Percentiles rank a stretch among this genome's conserved stretches.
These are phyloP conservation scores for Ophiostoma sp. DNA, from an alignment of 2,329 filamentous ascomycete genomes.

Conservation along the genomic window DNA sequence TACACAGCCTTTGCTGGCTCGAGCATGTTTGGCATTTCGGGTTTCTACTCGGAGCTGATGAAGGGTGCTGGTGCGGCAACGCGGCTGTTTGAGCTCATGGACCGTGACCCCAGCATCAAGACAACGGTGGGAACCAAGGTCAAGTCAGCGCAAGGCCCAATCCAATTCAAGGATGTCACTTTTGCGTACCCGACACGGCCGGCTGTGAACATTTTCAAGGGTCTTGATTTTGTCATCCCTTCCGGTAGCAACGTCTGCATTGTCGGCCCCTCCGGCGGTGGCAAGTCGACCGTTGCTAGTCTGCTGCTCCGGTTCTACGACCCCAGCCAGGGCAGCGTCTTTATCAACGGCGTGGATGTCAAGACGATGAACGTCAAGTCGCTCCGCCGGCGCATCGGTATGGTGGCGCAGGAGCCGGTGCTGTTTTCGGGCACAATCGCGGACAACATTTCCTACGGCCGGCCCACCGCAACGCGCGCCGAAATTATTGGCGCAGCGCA, in stretches of 20 bases:
- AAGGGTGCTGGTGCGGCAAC: conserved; percentile 97
- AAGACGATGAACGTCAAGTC: conserved; percentile 88
- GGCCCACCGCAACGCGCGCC: conserved; percentile 66
- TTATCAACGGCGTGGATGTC: conserved; percentile 80
- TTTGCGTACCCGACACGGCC: conserved; percentile 94
- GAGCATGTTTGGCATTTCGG: conserved; percentile 87
- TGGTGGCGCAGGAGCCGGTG: conserved; percentile 93
- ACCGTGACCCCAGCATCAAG: conserved; percentile 79
- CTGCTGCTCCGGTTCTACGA: conserved; percentile 87
- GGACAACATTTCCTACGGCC: conserved; percentile 88
- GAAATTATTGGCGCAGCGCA: conserved; percentile 84
- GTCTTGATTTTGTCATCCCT: conserved; percentile 83
- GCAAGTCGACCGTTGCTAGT: conserved; percentile 94
- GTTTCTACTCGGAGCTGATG: conserved; percentile 98
- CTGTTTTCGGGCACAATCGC: conserved; percentile 80
- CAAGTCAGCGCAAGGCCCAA: conserved; percentile 76
- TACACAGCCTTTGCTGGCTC: conserved; percentile 84
- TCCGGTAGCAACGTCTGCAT: conserved; percentile 93
- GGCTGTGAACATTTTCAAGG: conserved; percentile 84
- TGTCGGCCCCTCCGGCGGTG: conserved; percentile 90
- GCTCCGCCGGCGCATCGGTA: conserved; percentile 82
- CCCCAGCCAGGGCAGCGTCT: conserved; percentile 69
- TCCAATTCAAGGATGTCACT: conserved; percentile 76
- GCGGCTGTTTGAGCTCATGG: conserved; percentile 90
- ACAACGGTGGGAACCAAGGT: conserved; percentile 77